Percentiles rank a stretch among this genome's conserved stretches.
phyloP scores from a whole-genome alignment of 345 rosid genomes.

The Luvunga scandens region DNA sequence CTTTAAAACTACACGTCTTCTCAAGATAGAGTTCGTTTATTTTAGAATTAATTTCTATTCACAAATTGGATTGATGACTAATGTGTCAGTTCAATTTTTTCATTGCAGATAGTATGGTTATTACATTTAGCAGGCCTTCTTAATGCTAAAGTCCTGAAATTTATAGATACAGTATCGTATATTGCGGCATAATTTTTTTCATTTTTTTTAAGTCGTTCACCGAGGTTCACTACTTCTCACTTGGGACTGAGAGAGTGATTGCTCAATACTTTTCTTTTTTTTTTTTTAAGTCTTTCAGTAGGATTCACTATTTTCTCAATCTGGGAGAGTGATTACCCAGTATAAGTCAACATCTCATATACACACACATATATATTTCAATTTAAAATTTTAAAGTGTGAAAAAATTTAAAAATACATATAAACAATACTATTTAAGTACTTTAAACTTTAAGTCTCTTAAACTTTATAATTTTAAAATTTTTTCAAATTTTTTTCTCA shows the following conservation, averaged over 20 bases:
- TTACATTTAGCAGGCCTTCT: neutral
- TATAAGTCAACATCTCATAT: no score
- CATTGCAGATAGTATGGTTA: neutral
- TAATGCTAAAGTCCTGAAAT: neutral
- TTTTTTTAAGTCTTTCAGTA: neutral
- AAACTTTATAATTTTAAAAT: rapidly evolving
- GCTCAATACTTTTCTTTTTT: neutral
- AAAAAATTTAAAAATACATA: rapidly evolving
- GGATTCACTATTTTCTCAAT: no score
- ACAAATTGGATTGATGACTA: neutral
- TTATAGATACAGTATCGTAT: neutral
- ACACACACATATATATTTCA: rapidly evolving
- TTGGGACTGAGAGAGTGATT: no score
- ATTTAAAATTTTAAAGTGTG: no score
- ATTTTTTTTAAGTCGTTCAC: neutral
- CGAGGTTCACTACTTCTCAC: no score
- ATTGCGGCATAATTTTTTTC: neutral
- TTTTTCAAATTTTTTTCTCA: no score
- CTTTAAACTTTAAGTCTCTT: no score
- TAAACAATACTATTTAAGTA: no score
- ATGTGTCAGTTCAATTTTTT: neutral
- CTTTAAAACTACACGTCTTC: neutral
- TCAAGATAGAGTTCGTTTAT: neutral
- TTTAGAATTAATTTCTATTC: neutral
- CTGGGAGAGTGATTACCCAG: no score